Evolutionary conservation across 148 eudicot species (phyloP).

Genomic region (Diospyros kaki): DNA sequence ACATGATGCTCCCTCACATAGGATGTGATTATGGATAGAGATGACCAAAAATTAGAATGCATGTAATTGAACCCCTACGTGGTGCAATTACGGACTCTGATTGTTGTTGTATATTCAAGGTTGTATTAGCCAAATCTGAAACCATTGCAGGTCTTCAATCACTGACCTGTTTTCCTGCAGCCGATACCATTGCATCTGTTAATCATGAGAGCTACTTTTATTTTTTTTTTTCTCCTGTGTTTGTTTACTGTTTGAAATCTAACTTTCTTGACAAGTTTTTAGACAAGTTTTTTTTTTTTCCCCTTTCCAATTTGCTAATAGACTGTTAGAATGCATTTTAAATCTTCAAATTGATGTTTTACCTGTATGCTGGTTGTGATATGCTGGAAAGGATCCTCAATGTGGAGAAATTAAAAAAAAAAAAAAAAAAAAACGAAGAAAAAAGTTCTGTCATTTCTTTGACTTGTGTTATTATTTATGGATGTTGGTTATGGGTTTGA

Average conservation of each 20-base stretch:
- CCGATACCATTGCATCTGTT: background rate
- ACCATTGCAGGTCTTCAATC: too few relatives aligned
- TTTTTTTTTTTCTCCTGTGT: background rate
- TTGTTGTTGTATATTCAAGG: too few relatives aligned
- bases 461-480: background rate
- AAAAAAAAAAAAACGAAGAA: background rate
- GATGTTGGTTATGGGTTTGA: conserved; percentile 1
- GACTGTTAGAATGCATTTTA: background rate
- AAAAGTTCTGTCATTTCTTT: background rate
- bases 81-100: too few relatives aligned
- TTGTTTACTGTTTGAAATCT: background rate
- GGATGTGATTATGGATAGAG: too few relatives aligned
- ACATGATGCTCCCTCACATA: too few relatives aligned
- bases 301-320: background rate
- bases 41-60: background rate
- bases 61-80: too few relatives aligned
- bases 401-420: background rate
- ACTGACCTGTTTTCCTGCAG: too few relatives aligned
- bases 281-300: background rate
- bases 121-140: too few relatives aligned
- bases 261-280: background rate
- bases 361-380: background rate
- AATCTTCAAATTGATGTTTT: background rate
- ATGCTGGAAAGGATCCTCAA: too few relatives aligned
- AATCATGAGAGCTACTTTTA: background rate